Evolutionary conservation across 1,284 basidiomycete genomes (phyloP).

Genomic region (Cutaneotrichosporon cyanovorans): DNA sequence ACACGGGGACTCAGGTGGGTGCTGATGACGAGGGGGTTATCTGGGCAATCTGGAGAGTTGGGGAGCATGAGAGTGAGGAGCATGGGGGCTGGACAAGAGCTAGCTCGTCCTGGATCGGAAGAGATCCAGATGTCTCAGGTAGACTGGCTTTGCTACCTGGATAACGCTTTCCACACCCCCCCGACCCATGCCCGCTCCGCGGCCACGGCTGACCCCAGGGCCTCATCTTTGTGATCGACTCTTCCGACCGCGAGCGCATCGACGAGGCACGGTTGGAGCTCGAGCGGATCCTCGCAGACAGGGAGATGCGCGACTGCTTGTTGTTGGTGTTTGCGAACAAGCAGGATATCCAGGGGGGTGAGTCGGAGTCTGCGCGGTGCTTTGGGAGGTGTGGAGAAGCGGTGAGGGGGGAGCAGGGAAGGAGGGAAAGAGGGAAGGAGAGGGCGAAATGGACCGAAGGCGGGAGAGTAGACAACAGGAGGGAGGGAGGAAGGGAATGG

Average conservation of each 20-base stretch:
- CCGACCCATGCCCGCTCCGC: conserved; percentile 27
- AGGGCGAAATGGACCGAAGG: too few relatives aligned
- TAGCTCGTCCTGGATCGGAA: neutral
- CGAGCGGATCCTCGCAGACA: conserved; percentile 90
- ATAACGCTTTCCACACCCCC: too few relatives aligned
- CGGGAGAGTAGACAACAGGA: too few relatives aligned
- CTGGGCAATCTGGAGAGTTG: too few relatives aligned
- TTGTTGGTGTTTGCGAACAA: conserved; percentile 98
- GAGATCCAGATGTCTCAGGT: too few relatives aligned
- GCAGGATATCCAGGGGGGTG: conserved; percentile 95
- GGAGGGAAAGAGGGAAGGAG: too few relatives aligned
- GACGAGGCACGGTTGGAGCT: conserved; percentile 95
- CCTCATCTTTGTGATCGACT: conserved; percentile 59
- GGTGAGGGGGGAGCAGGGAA: too few relatives aligned
- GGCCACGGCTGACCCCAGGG: conserved; percentile 46
- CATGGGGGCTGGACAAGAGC: neutral
- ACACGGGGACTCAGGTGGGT: conserved; percentile 50
- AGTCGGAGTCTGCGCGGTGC: conserved; percentile 25
- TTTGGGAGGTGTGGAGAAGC: too few relatives aligned
- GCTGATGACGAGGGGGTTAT: too few relatives aligned
- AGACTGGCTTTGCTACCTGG: too few relatives aligned
- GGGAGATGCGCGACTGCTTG: conserved; percentile 97
- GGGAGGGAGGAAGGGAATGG: too few relatives aligned
- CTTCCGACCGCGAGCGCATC: conserved; percentile 82
- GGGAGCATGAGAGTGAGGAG: neutral